Base-by-base conservation (phyloP, 2,329 filamentous ascomycete genomes). In the Fusarium pseudograminearum region DNA sequence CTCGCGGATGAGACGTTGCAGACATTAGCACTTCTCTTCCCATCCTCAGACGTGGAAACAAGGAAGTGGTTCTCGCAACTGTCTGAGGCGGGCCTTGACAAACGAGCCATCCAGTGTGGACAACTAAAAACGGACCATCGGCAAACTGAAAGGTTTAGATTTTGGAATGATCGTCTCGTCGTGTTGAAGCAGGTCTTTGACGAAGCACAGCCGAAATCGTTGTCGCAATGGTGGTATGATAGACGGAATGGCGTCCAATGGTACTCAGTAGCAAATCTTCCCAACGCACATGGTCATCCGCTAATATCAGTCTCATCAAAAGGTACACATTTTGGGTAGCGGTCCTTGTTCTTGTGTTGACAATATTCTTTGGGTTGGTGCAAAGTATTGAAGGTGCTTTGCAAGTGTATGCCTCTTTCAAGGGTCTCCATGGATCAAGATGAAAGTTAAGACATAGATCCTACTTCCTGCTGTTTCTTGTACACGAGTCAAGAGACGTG, bases 281-380 rank as follows among this genome's bases (percentile, higher is more conserved):
- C n/a, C 36, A 38, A n/a, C 16, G 9, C 18, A 36, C 4, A 36
- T n/a, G n/a, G n/a, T 6, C 36, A 20, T 20, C 36, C 8, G 36
- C 36, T 40, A 40, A 40, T 40, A 20, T 11, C n/a, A 2, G 10
- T 12, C 18, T 36, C 18, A 12, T 20, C 4, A 20, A 14, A 11
- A 40, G 53, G 53, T 57, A 48, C 18, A 58, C 54, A 16, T 59
- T 59, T 12, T 56, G 50, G 56, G 56, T 56, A 12, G 56, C 50
- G 2, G 30, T 59, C 11, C 36, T 38, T 3, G 38, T 57, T 57
- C 34, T 59, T 36, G 22, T 59, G 4, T 44, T 59, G 31, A 57
- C 56, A 6, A 33, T 57, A 18, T 59, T 59, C 40, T 59, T 59
- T 31, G 56, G 56, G 5, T 36, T 59, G 38, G 56, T 59, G 9